Percentiles rank a stretch among this genome's conserved stretches.
These are phyloP conservation scores for Inonotus hispidus DNA, from an alignment of 1,284 basidiomycete genomes.

Conservation along the genomic window DNA sequence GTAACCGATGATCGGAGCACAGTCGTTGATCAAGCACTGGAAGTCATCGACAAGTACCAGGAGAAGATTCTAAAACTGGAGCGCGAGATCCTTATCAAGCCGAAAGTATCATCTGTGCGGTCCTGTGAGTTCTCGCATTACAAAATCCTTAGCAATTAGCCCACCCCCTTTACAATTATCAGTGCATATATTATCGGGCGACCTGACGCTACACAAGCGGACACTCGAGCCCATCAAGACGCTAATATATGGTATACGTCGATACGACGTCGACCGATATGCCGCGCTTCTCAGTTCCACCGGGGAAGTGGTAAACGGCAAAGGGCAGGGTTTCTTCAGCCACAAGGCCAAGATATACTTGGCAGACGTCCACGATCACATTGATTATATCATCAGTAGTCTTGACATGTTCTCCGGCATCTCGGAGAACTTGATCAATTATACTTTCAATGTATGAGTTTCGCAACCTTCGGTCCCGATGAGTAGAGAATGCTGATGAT, in stretches of 20 bases:
- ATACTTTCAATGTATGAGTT: constrained; percentile 51
- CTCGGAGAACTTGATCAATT: constrained; percentile 64
- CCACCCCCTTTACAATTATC: background rate
- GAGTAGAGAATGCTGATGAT: no score
- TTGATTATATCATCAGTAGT: constrained; percentile 60
- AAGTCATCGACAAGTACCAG: constrained; percentile 63
- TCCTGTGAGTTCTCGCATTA: constrained; percentile 37
- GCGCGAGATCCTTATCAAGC: constrained; percentile 49
- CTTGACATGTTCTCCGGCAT: constrained; percentile 65
- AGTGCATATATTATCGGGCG: constrained; percentile 72
- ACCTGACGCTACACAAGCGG: constrained; percentile 62
- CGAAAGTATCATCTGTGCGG: constrained; percentile 53
- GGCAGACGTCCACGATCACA: constrained; percentile 65
- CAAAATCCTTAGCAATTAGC: background rate
- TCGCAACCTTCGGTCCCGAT: no score
- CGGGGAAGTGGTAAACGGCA: constrained; percentile 21
- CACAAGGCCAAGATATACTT: constrained; percentile 66
- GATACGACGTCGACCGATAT: constrained; percentile 61
- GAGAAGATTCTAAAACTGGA: constrained; percentile 56
- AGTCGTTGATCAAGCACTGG: constrained; percentile 65
- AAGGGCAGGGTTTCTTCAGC: constrained; percentile 55
- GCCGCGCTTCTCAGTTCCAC: constrained; percentile 45
- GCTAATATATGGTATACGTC: constrained; percentile 56
- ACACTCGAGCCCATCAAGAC: constrained; percentile 65
- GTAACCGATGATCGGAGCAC: background rate